A percentile compares a stretch with the other conserved stretches of the same genome.
Evolutionary conservation across 1,284 basidiomycete genomes (phyloP).

Genomic region (Volvariella surrecta): DNA sequence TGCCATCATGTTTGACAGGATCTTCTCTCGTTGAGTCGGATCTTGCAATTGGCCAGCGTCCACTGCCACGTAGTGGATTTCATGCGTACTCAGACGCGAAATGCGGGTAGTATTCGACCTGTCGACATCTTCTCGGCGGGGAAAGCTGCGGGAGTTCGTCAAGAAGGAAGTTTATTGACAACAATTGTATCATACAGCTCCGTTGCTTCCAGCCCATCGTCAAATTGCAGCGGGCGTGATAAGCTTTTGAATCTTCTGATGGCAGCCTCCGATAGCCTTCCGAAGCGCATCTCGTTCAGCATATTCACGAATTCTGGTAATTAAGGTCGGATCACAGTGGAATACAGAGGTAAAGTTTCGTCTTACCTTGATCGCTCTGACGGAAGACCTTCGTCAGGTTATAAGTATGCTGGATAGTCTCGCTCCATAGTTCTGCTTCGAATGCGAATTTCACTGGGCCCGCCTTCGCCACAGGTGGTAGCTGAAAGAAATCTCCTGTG

Average conservation of each 20-base stretch:
- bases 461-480: slow-evolving; percentile 76
- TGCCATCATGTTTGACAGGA: slow-evolving; percentile 72
- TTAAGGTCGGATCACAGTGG: no score
- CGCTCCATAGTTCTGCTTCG: slow-evolving; percentile 81
- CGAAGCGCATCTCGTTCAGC: slow-evolving; percentile 87
- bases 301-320: slow-evolving; percentile 78
- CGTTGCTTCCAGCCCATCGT: slow-evolving; percentile 75
- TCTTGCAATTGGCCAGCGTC: slow-evolving; percentile 53
- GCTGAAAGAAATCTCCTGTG: slow-evolving; percentile 95
- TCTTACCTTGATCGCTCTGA: slow-evolving; percentile 57
- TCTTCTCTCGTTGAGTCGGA: slow-evolving; percentile 45
- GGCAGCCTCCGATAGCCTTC: slow-evolving; percentile 40
- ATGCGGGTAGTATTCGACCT: slow-evolving; percentile 72
- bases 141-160: slow-evolving; percentile 47
- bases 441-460: slow-evolving; percentile 68
- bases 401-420: slow-evolving; percentile 70
- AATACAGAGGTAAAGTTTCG: no score
- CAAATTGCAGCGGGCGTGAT: slow-evolving; percentile 51
- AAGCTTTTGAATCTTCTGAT: slow-evolving; percentile 51
- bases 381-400: slow-evolving; percentile 88
- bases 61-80: slow-evolving; percentile 34
- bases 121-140: slow-evolving; percentile 89
- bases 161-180: neutral
- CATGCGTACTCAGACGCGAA: slow-evolving; percentile 30
- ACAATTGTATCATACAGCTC: slow-evolving; percentile 49